Evolutionary conservation across 169 alveolate species (phyloP).

Genomic region (Eimeria brunetti): DNA sequence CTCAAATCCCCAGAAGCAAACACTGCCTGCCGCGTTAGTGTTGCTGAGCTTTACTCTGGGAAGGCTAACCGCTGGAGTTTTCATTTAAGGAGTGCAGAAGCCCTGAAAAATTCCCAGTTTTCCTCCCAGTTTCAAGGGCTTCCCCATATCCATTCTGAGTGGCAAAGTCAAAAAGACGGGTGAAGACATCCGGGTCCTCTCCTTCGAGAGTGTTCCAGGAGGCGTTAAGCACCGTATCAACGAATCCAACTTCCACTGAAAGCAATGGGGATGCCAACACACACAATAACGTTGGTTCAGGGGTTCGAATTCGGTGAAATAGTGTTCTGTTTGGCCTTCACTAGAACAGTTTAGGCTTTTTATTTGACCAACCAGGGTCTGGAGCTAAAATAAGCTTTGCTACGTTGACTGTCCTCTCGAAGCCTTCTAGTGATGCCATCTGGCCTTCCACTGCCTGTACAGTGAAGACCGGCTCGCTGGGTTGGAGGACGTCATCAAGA

Average conservation of each 20-base stretch:
- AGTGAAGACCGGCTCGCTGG: conserved; percentile 51
- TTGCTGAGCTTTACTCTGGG: neutral
- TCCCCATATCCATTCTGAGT: conserved; percentile 33
- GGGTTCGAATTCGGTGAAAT: neutral
- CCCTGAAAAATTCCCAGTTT: conserved; percentile 30
- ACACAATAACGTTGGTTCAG: neutral
- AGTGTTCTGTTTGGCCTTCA: neutral
- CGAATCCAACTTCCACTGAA: conserved; percentile 57
- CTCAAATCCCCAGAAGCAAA: neutral
- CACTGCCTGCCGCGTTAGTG: neutral
- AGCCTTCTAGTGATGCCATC: conserved; percentile 4
- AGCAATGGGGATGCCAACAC: neutral
- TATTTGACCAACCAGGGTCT: conserved; percentile 14
- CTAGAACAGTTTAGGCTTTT: neutral
- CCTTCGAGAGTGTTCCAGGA: neutral
- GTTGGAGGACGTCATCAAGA: conserved; percentile 7
- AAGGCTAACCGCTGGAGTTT: conserved; percentile 32
- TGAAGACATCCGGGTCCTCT: conserved; percentile 27
- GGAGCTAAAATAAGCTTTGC: conserved; percentile 9
- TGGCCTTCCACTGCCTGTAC: conserved; percentile 30
- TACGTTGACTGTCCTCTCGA: conserved; percentile 14
- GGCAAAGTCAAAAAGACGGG: conserved; percentile 42
- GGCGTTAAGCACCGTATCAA: conserved; percentile 26
- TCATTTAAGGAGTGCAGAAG: neutral
- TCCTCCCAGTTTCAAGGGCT: conserved; percentile 35